Base-by-base conservation (phyloP, 2,329 filamentous ascomycete species). In the Colletotrichum kahawae region DNA sequence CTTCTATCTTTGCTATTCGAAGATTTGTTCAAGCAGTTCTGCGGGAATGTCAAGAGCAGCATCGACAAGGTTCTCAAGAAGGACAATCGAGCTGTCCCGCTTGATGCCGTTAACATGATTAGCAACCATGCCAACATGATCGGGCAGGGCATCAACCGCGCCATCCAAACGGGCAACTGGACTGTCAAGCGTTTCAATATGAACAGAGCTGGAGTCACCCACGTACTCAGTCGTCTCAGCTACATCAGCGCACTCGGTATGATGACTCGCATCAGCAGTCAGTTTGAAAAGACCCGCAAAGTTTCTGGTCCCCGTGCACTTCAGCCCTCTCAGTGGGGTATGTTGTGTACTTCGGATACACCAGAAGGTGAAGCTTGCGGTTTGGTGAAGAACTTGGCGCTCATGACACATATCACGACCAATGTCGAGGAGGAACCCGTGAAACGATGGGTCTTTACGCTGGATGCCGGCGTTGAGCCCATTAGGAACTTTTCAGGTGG, bases 351-450 rank as follows among this genome's bases (percentile, higher is more conserved):
- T 0, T 97, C 97, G 13, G 97, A 99, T 88, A 99, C 97, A 0
- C 97, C 97, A 8, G 97, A 99, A 93, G 97, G 97, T 85, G 97
- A 99, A 87, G 96, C 97, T 13, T 99, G 97, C 86, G 97, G 97
- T 89, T 87, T 99, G 72, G 96, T 99, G 79, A 99, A 99, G 89
- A 99, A 99, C 82, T 85, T 99, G 87, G 97, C 97, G 10, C 88
- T 99, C 72, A 99, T 99, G 97, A 99, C 97, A 67, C 97, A 99
- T 82, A 98, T 99, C 79, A 99, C 97, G 1, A 99, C 97, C 2
- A 95, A 98, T 77, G 95, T 98, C 71, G 95, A 98, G 71, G 97
- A 98, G 82, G 95, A 92, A 21, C 96, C 97, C 1, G 95, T 99
- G 18, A 93, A 93, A 80, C 93, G 95, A 80, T 92, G 97, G 82